phyloP scores from a whole-genome alignment of 2,329 filamentous ascomycete genomes.

The Colletotrichum neosansevieriae region DNA sequence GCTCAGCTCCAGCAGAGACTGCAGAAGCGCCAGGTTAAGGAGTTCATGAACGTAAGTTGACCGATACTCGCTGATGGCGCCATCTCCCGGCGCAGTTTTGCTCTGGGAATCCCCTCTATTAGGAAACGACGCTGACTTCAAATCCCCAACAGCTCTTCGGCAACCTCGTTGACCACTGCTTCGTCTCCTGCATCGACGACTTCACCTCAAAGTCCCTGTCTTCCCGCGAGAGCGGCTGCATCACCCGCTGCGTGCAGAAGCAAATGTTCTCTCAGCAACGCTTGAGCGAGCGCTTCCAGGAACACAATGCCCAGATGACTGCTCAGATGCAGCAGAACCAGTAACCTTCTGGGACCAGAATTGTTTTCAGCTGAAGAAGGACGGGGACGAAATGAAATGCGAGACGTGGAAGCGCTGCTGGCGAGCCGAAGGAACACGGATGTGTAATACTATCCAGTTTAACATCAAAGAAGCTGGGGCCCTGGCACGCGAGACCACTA shows the following conservation, averaged over 20 bases:
- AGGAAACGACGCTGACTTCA: slow-evolving; percentile 15
- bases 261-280: slow-evolving; percentile 92
- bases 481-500: slow-evolving; percentile 2
- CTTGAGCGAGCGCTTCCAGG: slow-evolving; percentile 89
- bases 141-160: slow-evolving; percentile 62
- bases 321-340: slow-evolving; percentile 63
- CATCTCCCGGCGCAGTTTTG: background rate
- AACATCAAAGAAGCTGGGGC: slow-evolving; percentile 7
- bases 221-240: slow-evolving; percentile 88
- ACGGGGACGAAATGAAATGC: slow-evolving; percentile 19
- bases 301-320: slow-evolving; percentile 73
- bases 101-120: background rate
- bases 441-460: slow-evolving; percentile 39
- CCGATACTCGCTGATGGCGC: background rate
- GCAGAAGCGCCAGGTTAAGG: slow-evolving; percentile 98
- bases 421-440: background rate
- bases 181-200: slow-evolving; percentile 96
- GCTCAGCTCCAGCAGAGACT: slow-evolving; percentile 94
- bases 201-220: slow-evolving; percentile 97
- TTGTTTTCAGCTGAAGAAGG: too few relatives aligned
- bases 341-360: slow-evolving; percentile 45
- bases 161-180: slow-evolving; percentile 87
- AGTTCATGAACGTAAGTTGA: slow-evolving; percentile 90
- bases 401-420: background rate
- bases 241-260: slow-evolving; percentile 96